phyloP scores from a whole-genome alignment of 2,329 filamentous ascomycete species.

The Pseudocercospora musae region DNA sequence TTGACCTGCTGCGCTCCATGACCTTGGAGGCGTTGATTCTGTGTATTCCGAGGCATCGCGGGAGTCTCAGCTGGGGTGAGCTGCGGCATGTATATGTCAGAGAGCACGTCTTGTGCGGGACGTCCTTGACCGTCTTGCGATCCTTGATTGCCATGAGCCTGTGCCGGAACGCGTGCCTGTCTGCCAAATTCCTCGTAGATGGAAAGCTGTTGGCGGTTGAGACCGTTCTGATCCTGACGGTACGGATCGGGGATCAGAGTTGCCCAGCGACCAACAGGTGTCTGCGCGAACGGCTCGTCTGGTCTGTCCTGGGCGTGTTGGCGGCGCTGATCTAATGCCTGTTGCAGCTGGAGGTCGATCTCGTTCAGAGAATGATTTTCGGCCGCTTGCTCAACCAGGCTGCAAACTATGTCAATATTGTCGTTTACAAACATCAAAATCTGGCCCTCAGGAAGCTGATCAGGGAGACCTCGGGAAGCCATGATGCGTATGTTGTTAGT shows the following conservation, averaged over 20 bases:
- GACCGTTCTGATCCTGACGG: conserved; percentile 68
- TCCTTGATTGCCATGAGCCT: conserved; percentile 52
- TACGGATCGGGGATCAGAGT: conserved; percentile 92
- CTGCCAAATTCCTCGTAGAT: conserved; percentile 96
- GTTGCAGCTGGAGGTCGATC: conserved; percentile 89
- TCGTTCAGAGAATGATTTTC: conserved; percentile 90
- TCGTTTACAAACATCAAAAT: conserved; percentile 99
- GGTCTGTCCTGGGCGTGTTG: conserved; percentile 71
- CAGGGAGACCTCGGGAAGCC: conserved; percentile 57
- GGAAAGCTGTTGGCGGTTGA: conserved; percentile 88
- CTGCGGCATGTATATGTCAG: conserved; percentile 61
- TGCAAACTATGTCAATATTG: conserved; percentile 89
- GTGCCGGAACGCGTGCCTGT: conserved; percentile 62
- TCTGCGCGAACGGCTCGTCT: conserved; percentile 80
- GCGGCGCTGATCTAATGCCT: conserved; percentile 72
- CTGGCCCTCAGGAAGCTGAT: conserved; percentile 84
- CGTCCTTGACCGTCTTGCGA: conserved; percentile 56
- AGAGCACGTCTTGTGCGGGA: conserved; percentile 60
- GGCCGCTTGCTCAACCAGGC: conserved; percentile 90
- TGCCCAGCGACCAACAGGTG: conserved; percentile 79
- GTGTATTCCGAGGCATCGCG: conserved; percentile 57
- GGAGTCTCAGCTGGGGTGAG: conserved; percentile 62
- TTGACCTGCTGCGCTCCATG: conserved; percentile 48
- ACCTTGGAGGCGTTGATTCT: conserved; percentile 47
- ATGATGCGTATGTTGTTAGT: conserved; percentile 94